Evolutionary conservation across 495 filamentous ascomycete genomes (phyloP), one percentile per base, ranked within the genome.

Genomic region (Durotheca rogersii): DNA sequence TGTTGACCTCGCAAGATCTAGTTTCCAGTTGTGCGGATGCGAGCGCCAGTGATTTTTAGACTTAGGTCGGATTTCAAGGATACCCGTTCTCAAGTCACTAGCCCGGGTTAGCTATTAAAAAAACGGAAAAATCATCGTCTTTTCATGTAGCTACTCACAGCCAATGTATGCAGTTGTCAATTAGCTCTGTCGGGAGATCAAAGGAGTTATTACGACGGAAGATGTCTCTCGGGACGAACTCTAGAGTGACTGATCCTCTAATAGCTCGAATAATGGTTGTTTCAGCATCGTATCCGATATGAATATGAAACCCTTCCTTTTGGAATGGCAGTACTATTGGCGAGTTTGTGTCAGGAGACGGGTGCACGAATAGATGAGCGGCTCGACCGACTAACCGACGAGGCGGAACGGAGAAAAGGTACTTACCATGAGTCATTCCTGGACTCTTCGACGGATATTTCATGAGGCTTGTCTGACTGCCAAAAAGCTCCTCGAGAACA

Each of bases 131-230:
- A 2, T 11, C 0, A 17, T 5, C 17, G 30, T 54, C 5, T 23
- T 53, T 5, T 7, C 3, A 23, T 19, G 21, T 1, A 2, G 6
- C 27, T 16, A 48, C 55, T 53, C 20, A 58, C 55, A 84, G 61
- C 84, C 84, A 88, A 56, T 88, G 84, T 1, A 76, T 54, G 37
- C 70, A 79, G 14, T 76, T 60, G 1, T 71, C 33, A 2, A 81
- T 29, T 6, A 87, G 62, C 1, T 61, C 32, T 0, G 23, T 38
- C 2, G 84, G 82, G 15, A 86, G 66, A 51, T 83, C 80, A 14
- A 64, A 71, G 0, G 6, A 6, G 3, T 14, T 19, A 1, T 17
- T 30, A 11, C 21, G 25, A 33, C 18, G 32, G 35, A 78, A 79
- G 1, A 56, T 29, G 0, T 67, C 44, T 7, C 43, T 50, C 2